Evolutionary conservation across 2,329 filamentous ascomycete species (phyloP).

Genomic region (Neonectria punicea): DNA sequence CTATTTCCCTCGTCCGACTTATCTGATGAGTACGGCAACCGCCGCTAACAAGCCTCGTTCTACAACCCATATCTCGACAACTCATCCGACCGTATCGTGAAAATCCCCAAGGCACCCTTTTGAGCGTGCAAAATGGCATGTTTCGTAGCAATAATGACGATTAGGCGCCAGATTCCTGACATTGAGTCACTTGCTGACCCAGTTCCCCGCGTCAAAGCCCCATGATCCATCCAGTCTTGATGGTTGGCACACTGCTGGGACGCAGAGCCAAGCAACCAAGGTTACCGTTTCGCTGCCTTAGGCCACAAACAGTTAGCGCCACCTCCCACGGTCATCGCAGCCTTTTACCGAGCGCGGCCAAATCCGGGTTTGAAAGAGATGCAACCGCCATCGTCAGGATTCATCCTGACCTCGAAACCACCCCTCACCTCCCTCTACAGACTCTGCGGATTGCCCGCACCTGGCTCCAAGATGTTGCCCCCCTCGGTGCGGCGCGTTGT

Average conservation of each 20-base stretch:
- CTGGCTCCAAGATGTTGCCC: slow-evolving; percentile 60
- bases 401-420: slow-evolving; percentile 42
- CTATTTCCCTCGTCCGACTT: slow-evolving; percentile 20
- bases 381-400: slow-evolving; percentile 49
- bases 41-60: slow-evolving; percentile 29
- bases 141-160: slow-evolving; percentile 14
- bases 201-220: slow-evolving; percentile 33
- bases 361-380: slow-evolving; percentile 49
- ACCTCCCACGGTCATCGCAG: slow-evolving; percentile 39
- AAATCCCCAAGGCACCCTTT: background rate
- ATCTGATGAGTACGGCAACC: slow-evolving; percentile 28
- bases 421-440: slow-evolving; percentile 30
- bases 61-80: slow-evolving; percentile 4
- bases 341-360: slow-evolving; percentile 51
- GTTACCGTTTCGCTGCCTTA: slow-evolving; percentile 49
- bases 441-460: slow-evolving; percentile 33
- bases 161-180: slow-evolving; percentile 21
- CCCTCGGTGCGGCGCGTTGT: slow-evolving; percentile 67
- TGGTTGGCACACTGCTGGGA: slow-evolving; percentile 13
- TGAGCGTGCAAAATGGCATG: slow-evolving; percentile 8
- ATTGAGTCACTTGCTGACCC: slow-evolving; percentile 35
- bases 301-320: slow-evolving; percentile 48
- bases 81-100: background rate
- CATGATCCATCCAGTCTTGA: slow-evolving; percentile 34
- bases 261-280: slow-evolving; percentile 5